A percentile compares a stretch with the other conserved stretches of the same genome.
Evolutionary conservation across 108 stramenopile genomes (phyloP).

Genomic region (Cyclotella distinguenda): DNA sequence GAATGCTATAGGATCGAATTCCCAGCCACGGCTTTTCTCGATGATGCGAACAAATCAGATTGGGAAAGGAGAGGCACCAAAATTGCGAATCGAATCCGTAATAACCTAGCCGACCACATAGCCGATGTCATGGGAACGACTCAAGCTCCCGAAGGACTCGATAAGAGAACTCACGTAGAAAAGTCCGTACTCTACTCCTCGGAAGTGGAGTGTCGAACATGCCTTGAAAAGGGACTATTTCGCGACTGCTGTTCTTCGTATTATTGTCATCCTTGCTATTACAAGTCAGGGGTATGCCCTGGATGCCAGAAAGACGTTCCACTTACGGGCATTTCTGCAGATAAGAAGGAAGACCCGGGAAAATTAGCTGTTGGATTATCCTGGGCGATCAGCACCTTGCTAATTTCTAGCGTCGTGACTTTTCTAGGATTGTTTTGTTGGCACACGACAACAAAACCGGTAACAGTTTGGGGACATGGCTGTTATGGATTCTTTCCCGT

Average conservation of each 20-base stretch:
- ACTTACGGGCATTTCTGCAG: slow-evolving; percentile 25
- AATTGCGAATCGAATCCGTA: slow-evolving; percentile 2
- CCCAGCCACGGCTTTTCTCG: slow-evolving; percentile 43
- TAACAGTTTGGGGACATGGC: slow-evolving; percentile 33
- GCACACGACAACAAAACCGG: slow-evolving; percentile 24
- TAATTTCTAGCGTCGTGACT: slow-evolving; percentile 6
- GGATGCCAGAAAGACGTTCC: slow-evolving; percentile 23
- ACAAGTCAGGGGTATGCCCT: slow-evolving; percentile 25
- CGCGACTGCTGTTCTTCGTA: slow-evolving; percentile 37
- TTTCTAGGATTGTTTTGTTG: slow-evolving; percentile 19
- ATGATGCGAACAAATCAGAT: slow-evolving; percentile 16
- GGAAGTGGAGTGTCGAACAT: slow-evolving; percentile 39
- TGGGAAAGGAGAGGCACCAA: slow-evolving; percentile 5
- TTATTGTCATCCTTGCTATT: slow-evolving; percentile 42
- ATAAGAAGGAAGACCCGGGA: slow-evolving; percentile 19
- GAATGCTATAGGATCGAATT: slow-evolving; percentile 26
- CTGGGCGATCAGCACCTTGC: slow-evolving; percentile 19
- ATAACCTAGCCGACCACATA: slow-evolving; percentile 1
- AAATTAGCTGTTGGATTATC: slow-evolving; percentile 37
- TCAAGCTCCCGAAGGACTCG: not conserved
- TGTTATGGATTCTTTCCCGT: slow-evolving; percentile 42
- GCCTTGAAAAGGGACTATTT: slow-evolving; percentile 34
- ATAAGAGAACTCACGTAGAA: not conserved
- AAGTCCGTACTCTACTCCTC: slow-evolving; percentile 11
- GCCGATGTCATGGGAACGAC: slow-evolving; percentile 15